Conservation (phyloP, 2,329 filamentous ascomycete genomes). For the Aspergillus glaucus region DNA sequence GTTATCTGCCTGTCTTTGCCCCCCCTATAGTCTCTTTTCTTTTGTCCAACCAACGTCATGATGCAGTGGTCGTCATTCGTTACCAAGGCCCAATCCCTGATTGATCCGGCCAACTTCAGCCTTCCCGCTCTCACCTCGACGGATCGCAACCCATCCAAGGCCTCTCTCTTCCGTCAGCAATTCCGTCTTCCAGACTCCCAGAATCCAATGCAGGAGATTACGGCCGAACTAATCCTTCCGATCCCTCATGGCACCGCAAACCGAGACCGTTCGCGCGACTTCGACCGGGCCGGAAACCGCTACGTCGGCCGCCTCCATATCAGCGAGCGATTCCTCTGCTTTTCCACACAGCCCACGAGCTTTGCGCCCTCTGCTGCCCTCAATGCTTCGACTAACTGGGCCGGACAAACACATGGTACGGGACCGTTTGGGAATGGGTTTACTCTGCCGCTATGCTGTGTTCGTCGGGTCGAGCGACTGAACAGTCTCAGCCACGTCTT, state of each 20-base stretch:
- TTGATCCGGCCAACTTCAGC: conserved; percentile 78
- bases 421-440: conserved; percentile 95
- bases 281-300: conserved; percentile 64
- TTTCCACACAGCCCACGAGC: conserved; percentile 86
- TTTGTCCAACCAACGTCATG: conserved; percentile 37
- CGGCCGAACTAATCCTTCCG: conserved; percentile 85
- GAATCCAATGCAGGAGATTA: conserved; percentile 91
- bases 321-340: conserved; percentile 91
- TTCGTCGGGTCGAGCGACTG: conserved; percentile 83
- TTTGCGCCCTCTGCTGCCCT: conserved; percentile 75
- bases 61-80: conserved; percentile 72
- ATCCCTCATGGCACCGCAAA: conserved; percentile 53
- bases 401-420: conserved; percentile 85
- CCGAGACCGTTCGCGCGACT: conserved; percentile 53
- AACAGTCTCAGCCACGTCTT: conserved; percentile 91
- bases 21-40: background rate
- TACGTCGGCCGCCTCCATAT: conserved; percentile 91
- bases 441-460: conserved; percentile 84
- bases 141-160: conserved; percentile 80
- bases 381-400: conserved; percentile 74
- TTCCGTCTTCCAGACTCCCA: conserved; percentile 92
- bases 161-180: conserved; percentile 87
- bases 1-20: background rate
- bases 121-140: conserved; percentile 65
- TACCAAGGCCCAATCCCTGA: conserved; percentile 90